Base-by-base conservation (phyloP, 2,329 filamentous ascomycete species). In the Colletotrichum lindemuthianum region DNA sequence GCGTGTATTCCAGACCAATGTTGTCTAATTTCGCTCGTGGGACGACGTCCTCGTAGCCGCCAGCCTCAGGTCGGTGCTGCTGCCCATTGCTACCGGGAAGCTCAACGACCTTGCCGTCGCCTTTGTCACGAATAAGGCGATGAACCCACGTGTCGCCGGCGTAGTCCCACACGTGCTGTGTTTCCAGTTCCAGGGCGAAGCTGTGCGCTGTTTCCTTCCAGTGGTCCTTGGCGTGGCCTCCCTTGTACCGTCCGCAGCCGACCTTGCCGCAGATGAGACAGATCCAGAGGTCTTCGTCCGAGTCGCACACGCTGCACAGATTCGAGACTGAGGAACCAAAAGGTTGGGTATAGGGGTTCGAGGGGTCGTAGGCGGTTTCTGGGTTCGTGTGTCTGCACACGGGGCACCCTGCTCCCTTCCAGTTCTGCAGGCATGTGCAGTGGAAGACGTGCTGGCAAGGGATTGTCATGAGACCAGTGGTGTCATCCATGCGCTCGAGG, bases 371-470 rank as follows among this genome's bases (percentile, higher is more conserved):
- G 6, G 69, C 70, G 8, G 73, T 72, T 6, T 79, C 75, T 6
- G 83, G 79, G 65, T 84, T 87, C 2, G 94, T 97, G 72, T 97
- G 97, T 39, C 96, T 88, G 72, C 96, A 99, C 7, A 99, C 93
- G 0, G 96, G 96, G 73, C 96, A 99, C 5, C 95, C 95, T 33
- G 90, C 91, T 5, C 95, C 94, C 73, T 92, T 92, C 96, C 96
- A 99, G 74, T 96, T 98, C 73, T 97, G 92, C 1, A 99, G 83
- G 77, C 96, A 99, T 2, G 90, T 94, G 74, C 96, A 98, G 76
- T 99, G 96, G 74, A 99, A 99, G 55, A 98, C 93, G 72, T 99
- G 96, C 72, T 98, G 95, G 74, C 96, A 99, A 36, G 96, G 90
- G 44, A 98, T 98, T 1, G 96, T 99, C 74, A 99, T 87, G 2